Base-by-base conservation (phyloP, 1,284 basidiomycete species). In the Flammula alnicola region DNA sequence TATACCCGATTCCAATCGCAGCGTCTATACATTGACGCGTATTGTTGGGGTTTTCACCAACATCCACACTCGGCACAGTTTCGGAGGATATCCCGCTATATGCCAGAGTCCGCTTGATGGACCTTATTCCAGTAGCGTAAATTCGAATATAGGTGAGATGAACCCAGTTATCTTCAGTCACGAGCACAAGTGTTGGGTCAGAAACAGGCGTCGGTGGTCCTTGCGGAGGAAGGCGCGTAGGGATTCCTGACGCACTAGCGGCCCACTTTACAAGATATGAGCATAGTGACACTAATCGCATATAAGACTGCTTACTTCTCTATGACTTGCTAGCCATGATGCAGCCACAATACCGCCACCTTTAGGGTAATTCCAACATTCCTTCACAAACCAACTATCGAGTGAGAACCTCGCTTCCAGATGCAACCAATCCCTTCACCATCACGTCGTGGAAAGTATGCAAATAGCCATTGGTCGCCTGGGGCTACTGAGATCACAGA, bases 391-490 rank as follows among this genome's bases (percentile, higher is more conserved):
- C 88, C 88, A 91, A 26, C 63, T 72, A 57, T 91, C 85, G 26
- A 86, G 53, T 79, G 77, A 8, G 64, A 45, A 3, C 75, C 79
- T 42, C 77, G 75, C 44, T 71, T 74, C 88, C 88, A 91, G 10
- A 90, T 56, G 59, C 87, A 89, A 4, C 76, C 82, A 23, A 79
- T 63, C 5, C 86, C 83, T 41, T 82, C 79, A 1, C 66, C 60
- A 22, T 74, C 75, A 25, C 68, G 69, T 26, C 82, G 74, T 9
- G 88, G 84, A 61, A 87, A 91, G 63, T 83, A 91, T 2, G 88
- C 87, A 61, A 89, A 91, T 2, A 91, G 62, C 79, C 79, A 84
- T 36, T 77, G 72, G 47, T 83, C 81, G 20, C 72, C 69, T 1
- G 84, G 75, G 9, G 81, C 79, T 19, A 81, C 73, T 6, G 79